Base-by-base conservation (phyloP, 2,329 filamentous ascomycete genomes). In the Ampelomyces quisqualis region DNA sequence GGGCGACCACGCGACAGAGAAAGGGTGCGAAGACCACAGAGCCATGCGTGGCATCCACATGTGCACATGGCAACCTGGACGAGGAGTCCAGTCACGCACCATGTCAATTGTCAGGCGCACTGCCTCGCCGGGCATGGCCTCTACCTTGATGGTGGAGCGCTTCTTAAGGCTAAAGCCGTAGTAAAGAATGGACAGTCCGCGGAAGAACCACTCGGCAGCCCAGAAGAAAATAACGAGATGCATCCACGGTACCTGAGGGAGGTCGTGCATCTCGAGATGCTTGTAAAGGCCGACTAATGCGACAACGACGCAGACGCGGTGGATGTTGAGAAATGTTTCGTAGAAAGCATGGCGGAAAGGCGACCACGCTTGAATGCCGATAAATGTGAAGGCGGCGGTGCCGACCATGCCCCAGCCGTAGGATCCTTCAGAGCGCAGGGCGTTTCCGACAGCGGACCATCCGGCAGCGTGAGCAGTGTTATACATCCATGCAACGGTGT, bases 331-430 rank as follows among this genome's bases (percentile, higher is more conserved):
- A 72, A 98, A 98, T 1, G 89, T 94, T 72, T 98, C 93, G 73
- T 98, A 98, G 66, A 95, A 96, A 26, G 90, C 90, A 68, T 96
- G 91, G 47, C 93, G 84, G 36, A 98, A 64, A 0, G 90, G 85
- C 2, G 89, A 91, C 38, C 86, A 73, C 7, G 89, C 85, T 19
- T 85, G 74, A 36, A 95, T 59, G 38, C 86, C 61, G 31, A 97
- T 74, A 30, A 86, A 64, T 27, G 80, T 56, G 62, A 95, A 79
- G 24, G 79, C 77, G 34, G 79, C 65, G 11, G 69, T 70, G 31
- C 77, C 84, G 18, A 84, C 71, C 58, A 81, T 77, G 29, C 85
- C 85, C 66, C 72, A 84, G 20, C 70, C 67, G 45, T 88, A 82
- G 60, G 90, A 91, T 9, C 73, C 71, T 53, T 82, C 79, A 38